A percentile compares a stretch with the other conserved stretches of the same genome.
Conservation (phyloP, 345 rosid genomes). For the Populus deltoides region DNA sequence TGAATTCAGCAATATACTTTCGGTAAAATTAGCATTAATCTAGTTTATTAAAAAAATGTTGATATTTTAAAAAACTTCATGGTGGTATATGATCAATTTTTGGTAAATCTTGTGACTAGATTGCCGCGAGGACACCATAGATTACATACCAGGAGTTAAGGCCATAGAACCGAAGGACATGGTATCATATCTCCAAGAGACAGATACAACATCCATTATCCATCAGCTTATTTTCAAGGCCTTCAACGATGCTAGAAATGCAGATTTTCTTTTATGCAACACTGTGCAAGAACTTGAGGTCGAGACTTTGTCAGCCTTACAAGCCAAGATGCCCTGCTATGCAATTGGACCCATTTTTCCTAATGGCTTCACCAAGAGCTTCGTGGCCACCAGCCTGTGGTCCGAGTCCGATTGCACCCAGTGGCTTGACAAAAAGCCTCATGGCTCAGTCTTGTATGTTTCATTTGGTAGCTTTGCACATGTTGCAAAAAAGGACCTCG, state of each 20-base stretch:
- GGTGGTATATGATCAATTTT: no score
- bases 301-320: conserved; percentile 44
- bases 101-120: conserved; percentile 28
- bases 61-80: no score
- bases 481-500: conserved; percentile 41
- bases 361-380: conserved; percentile 31
- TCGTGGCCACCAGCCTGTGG: conserved; percentile 75
- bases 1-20: no score
- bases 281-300: conserved; percentile 64
- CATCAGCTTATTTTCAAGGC: conserved; percentile 59
- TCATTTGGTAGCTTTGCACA: conserved; percentile 87
- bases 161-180: conserved; percentile 58
- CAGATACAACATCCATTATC: conserved; percentile 39
- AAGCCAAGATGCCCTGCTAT: conserved; percentile 41
- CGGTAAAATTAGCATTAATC: no score
- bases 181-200: conserved; percentile 73
- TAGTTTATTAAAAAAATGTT: no score
- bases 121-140: conserved; percentile 47
- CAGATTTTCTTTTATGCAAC: conserved; percentile 74
- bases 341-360: conserved; percentile 86
- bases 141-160: conserved; percentile 71
- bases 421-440: conserved; percentile 63
- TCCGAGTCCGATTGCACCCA: conserved; percentile 75
- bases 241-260: conserved; percentile 52
- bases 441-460: conserved; percentile 63